Evolutionary conservation across 495 filamentous ascomycete species (phyloP).

Genomic region (Aspergillus leporis): DNA sequence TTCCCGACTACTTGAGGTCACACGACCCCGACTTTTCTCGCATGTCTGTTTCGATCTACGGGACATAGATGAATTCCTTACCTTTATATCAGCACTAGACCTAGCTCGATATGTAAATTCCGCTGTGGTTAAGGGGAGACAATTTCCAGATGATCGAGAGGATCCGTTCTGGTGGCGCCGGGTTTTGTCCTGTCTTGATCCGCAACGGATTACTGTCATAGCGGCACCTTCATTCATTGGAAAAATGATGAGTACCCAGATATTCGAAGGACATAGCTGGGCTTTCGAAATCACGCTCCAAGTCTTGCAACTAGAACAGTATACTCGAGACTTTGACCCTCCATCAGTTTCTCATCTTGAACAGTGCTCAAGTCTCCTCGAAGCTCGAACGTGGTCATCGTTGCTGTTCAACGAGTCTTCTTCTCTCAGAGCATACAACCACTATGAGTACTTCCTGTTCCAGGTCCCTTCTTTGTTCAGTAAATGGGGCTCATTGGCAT

Average conservation of each 20-base stretch:
- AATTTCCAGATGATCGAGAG: slow-evolving; percentile 11
- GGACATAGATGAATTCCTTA: slow-evolving; percentile 29
- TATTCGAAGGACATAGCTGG: slow-evolving; percentile 38
- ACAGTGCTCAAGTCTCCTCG: slow-evolving; percentile 22
- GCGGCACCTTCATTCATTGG: slow-evolving; percentile 39
- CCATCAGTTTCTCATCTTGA: slow-evolving; percentile 11
- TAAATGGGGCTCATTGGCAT: slow-evolving; percentile 29
- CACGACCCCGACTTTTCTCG: slow-evolving; percentile 36
- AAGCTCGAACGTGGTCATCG: slow-evolving; percentile 34
- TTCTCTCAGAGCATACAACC: slow-evolving; percentile 43
- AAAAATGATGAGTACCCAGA: slow-evolving; percentile 26
- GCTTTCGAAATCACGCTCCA: slow-evolving; percentile 43
- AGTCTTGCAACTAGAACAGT: slow-evolving; percentile 29
- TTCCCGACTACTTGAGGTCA: slow-evolving; percentile 26
- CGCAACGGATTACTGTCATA: slow-evolving; percentile 33
- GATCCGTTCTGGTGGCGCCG: slow-evolving; percentile 36
- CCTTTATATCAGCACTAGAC: slow-evolving; percentile 25
- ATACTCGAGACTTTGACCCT: slow-evolving; percentile 2
- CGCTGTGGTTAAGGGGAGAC: slow-evolving; percentile 27
- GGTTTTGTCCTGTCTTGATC: slow-evolving; percentile 30
- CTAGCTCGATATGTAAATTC: slow-evolving; percentile 35
- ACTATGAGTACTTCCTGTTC: slow-evolving; percentile 46
- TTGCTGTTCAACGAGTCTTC: slow-evolving; percentile 43
- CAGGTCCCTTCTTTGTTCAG: slow-evolving; percentile 37
- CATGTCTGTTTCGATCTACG: slow-evolving; percentile 32